Evolutionary conservation across 1,139 yeast genomes (phyloP).

Genomic region (Pichia sp.): DNA sequence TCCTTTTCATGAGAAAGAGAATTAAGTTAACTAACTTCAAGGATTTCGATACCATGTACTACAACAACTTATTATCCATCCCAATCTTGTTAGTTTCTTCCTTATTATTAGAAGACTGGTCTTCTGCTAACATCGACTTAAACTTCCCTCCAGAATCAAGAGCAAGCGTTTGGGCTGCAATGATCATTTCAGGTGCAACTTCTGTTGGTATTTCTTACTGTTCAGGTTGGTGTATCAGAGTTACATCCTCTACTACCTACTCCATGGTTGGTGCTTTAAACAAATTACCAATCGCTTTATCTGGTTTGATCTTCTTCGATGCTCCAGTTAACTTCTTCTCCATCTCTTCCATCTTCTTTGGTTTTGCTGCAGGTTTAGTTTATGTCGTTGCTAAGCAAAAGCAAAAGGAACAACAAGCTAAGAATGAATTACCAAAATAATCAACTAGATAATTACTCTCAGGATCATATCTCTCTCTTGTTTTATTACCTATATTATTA

Average conservation of each 20-base stretch:
- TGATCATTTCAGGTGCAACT: conserved; percentile 90
- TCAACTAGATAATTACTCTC: neutral
- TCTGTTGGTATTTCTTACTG: conserved; percentile 97
- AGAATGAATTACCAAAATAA: conserved; percentile 42
- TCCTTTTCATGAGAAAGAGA: conserved; percentile 93
- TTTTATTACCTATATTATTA: no score
- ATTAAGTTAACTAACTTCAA: conserved; percentile 95
- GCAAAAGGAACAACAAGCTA: conserved; percentile 85
- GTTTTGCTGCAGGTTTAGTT: conserved; percentile 92
- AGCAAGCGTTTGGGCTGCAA: conserved; percentile 67
- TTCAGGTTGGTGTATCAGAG: conserved; percentile 99
- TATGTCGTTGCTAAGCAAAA: conserved; percentile 90
- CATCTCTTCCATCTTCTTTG: conserved; percentile 84
- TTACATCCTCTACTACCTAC: conserved; percentile 96
- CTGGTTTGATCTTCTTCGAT: conserved; percentile 91
- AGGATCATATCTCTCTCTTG: no score
- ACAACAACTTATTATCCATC: conserved; percentile 89
- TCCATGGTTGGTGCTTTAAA: conserved; percentile 99
- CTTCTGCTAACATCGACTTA: conserved; percentile 63
- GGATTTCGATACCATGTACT: conserved; percentile 98
- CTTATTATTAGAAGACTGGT: conserved; percentile 88
- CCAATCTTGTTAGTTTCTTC: conserved; percentile 83
- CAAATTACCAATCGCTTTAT: conserved; percentile 95
- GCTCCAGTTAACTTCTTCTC: conserved; percentile 95
- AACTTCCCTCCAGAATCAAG: conserved; percentile 80